These are phyloP conservation scores for Boletus barrowsii DNA, from an alignment of 768 basidiomycete genomes.

Conservation along the genomic window DNA sequence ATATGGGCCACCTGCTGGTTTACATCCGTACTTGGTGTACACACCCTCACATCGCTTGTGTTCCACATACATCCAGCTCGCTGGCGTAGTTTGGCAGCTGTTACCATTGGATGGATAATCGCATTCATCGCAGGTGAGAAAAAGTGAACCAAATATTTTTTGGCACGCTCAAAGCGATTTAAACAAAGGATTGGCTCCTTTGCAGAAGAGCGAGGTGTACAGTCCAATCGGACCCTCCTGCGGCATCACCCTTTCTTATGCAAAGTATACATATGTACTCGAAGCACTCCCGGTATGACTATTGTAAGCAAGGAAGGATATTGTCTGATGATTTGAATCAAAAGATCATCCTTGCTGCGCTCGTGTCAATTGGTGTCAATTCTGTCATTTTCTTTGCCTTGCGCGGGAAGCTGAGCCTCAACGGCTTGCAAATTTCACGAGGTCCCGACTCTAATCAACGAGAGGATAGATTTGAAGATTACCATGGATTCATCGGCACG, in stretches of 20 bases:
- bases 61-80: constrained; percentile 51
- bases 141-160: neutral
- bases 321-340: constrained; percentile 3
- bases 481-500: constrained; percentile 58
- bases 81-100: constrained; percentile 42
- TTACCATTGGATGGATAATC: constrained; percentile 53
- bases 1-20: constrained; percentile 63
- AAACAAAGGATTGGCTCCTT: constrained; percentile 36
- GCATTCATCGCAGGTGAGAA: constrained; percentile 49
- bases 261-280: constrained; percentile 46
- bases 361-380: constrained; percentile 56
- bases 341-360: constrained; percentile 58
- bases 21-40: constrained; percentile 59
- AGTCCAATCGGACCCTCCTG: constrained; percentile 53
- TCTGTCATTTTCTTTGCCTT: constrained; percentile 60
- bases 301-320: neutral
- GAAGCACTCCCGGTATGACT: constrained; percentile 59
- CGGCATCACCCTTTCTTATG: constrained; percentile 43
- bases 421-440: constrained; percentile 49
- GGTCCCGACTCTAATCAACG: constrained; percentile 47
- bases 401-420: constrained; percentile 52
- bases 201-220: constrained; percentile 43
- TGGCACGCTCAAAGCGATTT: neutral
- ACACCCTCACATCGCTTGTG: constrained; percentile 66
- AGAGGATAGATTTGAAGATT: constrained; percentile 44